Conservation (phyloP, 1,284 basidiomycete genomes). For the Microbotryum intermedium region DNA sequence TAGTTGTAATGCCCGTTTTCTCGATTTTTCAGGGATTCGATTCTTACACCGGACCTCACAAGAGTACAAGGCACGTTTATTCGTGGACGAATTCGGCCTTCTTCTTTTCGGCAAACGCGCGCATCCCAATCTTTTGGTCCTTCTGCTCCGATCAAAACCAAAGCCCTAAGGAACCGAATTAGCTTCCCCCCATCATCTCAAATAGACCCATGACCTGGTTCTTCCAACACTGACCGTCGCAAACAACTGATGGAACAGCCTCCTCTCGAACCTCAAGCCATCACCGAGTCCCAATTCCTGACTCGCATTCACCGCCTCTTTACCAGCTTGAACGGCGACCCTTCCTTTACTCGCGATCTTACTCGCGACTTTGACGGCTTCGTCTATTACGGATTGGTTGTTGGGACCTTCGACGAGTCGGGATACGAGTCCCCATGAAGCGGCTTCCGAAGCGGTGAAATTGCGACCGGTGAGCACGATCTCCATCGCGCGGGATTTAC, state of each 20-base stretch:
- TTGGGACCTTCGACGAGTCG: constrained; percentile 64
- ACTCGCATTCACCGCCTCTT: constrained; percentile 92
- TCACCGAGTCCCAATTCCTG: constrained; percentile 70
- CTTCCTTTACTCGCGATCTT: constrained; percentile 75
- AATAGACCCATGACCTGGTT: not conserved
- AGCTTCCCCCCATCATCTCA: not conserved
- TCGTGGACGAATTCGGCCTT: constrained; percentile 55
- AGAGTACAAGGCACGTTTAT: no score
- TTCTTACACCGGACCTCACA: no score
- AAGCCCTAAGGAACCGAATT: not conserved
- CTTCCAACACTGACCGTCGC: constrained; percentile 55
- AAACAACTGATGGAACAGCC: constrained; percentile 86
- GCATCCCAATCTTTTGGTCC: constrained; percentile 98
- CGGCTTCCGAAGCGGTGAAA: constrained; percentile 73
- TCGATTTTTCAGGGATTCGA: not conserved
- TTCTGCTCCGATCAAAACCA: constrained; percentile 37
- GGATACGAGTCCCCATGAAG: constrained; percentile 74
- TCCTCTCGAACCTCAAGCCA: constrained; percentile 77
- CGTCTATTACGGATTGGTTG: constrained; percentile 70
- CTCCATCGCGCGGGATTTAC: constrained; percentile 95
- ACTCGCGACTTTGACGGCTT: constrained; percentile 75
- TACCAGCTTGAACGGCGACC: constrained; percentile 79
- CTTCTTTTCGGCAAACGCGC: constrained; percentile 95
- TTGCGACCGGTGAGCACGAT: constrained; percentile 75
- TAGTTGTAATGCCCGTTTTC: not conserved